A percentile compares a stretch with the other conserved stretches of the same genome.
Conservation (phyloP, 1,139 yeast species). For the Debaryomycetaceae sp. region DNA sequence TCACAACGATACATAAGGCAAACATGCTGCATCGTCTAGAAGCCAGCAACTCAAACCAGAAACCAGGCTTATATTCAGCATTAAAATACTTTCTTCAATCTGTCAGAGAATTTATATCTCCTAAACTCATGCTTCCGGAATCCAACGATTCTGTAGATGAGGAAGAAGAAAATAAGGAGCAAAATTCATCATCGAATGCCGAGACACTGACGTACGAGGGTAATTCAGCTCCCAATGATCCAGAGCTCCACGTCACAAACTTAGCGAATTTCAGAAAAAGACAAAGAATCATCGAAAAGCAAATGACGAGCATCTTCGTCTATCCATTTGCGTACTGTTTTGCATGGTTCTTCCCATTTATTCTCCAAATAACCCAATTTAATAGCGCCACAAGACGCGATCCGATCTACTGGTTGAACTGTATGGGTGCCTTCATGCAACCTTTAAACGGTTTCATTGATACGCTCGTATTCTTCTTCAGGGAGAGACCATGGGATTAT, state of each 20-base stretch:
- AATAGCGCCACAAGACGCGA: conserved; percentile 45
- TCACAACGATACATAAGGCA: conserved; percentile 28
- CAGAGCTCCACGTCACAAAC: conserved; percentile 56
- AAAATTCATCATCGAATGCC: background rate
- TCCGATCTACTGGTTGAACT: conserved; percentile 63
- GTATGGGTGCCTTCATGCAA: conserved; percentile 70
- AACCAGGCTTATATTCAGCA: conserved; percentile 38
- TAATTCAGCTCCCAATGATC: conserved; percentile 13
- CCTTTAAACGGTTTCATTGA: conserved; percentile 81
- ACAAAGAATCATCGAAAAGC: conserved; percentile 66
- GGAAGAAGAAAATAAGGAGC: background rate
- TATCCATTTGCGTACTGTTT: conserved; percentile 81
- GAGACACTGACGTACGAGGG: conserved; percentile 5
- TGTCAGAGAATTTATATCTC: conserved; percentile 23
- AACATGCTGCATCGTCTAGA: conserved; percentile 4
- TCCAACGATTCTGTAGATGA: background rate
- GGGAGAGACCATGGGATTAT: conserved; percentile 76
- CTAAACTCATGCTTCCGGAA: conserved; percentile 30
- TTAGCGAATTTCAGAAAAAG: conserved; percentile 57
- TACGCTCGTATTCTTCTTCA: conserved; percentile 65
- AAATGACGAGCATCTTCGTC: conserved; percentile 74
- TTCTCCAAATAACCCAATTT: conserved; percentile 61
- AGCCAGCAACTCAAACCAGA: conserved; percentile 11
- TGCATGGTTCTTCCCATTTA: conserved; percentile 78
- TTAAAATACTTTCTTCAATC: conserved; percentile 25